Percentiles rank a stretch among this genome's conserved stretches.
Evolutionary conservation across 331 rosid species (phyloP).

Genomic region (Rhamnella rubrinervis): DNA sequence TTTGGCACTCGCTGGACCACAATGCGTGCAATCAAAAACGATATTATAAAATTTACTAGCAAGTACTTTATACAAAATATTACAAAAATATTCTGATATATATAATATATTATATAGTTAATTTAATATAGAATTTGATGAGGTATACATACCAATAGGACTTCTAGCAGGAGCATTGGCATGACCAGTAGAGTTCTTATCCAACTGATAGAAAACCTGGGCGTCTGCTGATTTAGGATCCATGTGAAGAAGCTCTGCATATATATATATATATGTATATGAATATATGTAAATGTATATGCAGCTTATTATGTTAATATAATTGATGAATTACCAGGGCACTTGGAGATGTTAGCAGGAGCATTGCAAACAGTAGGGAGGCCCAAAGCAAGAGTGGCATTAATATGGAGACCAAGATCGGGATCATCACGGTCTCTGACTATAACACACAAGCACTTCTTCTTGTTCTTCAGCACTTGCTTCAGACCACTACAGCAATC

Average conservation of each 20-base stretch:
- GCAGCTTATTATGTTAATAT: neutral
- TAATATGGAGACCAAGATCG: constrained; percentile 55
- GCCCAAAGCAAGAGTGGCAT: constrained; percentile 62
- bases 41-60: neutral
- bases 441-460: constrained; percentile 71
- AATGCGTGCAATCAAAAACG: neutral
- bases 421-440: constrained; percentile 77
- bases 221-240: constrained; percentile 75
- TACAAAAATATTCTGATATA: neutral
- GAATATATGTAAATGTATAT: neutral
- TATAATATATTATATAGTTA: neutral
- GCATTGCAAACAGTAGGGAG: constrained; percentile 63
- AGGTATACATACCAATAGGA: constrained; percentile 39
- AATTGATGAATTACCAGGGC: constrained; percentile 46
- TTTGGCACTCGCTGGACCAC: constrained; percentile 1
- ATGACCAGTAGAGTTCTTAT: constrained; percentile 13
- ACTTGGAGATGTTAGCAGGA: constrained; percentile 47
- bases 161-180: constrained; percentile 33
- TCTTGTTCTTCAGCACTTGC: constrained; percentile 52
- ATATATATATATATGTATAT: neutral
- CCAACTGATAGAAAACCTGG: constrained; percentile 60
- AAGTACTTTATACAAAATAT: neutral
- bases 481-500: constrained; percentile 83
- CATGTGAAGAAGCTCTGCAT: constrained; percentile 69
- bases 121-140: neutral